phyloP scores from a whole-genome alignment of 2,329 filamentous ascomycete species.

The Boeremia exigua region DNA sequence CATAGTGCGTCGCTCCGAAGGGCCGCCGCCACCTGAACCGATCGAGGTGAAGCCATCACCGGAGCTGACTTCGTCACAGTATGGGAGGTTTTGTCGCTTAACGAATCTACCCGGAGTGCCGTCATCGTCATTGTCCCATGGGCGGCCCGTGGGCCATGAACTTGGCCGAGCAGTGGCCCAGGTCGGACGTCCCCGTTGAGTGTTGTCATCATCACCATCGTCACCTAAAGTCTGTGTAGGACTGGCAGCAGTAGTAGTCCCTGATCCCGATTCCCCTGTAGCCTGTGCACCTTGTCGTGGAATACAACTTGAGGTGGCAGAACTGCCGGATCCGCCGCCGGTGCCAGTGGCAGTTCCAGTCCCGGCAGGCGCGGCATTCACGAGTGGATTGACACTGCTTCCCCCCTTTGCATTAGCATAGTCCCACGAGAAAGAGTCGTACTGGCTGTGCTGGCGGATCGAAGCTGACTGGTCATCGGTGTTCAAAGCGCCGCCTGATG shows the following conservation, averaged over 20 bases:
- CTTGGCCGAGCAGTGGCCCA: conserved; percentile 28
- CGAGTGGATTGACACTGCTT: conserved; percentile 52
- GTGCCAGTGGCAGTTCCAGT: conserved; percentile 19
- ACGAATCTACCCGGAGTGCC: conserved; percentile 1
- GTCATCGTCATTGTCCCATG: conserved; percentile 1
- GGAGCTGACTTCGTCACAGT: conserved; percentile 36
- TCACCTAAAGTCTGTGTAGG: conserved; percentile 4
- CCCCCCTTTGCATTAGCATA: conserved; percentile 59
- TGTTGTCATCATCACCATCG: conserved; percentile 13
- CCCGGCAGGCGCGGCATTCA: conserved; percentile 31
- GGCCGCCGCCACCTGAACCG: conserved; percentile 3
- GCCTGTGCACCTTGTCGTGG: conserved; percentile 33
- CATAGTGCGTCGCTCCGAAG: conserved; percentile 35
- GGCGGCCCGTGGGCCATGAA: conserved; percentile 19
- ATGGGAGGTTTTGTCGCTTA: conserved; percentile 35
- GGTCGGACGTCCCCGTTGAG: conserved; percentile 1
- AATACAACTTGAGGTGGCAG: conserved; percentile 36
- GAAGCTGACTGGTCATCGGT: conserved; percentile 52
- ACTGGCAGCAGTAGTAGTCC: conserved; percentile 5
- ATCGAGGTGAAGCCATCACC: conserved; percentile 26
- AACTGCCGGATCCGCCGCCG: conserved; percentile 15
- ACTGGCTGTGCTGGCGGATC: conserved; percentile 55
- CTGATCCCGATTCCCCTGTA: conserved; percentile 11
- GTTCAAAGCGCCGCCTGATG: conserved; percentile 55
- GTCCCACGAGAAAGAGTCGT: conserved; percentile 54